Evolutionary conservation across 1,284 basidiomycete species (phyloP), one percentile per base, ranked within the genome.

Genomic region (Salmacisia buchloeana): DNA sequence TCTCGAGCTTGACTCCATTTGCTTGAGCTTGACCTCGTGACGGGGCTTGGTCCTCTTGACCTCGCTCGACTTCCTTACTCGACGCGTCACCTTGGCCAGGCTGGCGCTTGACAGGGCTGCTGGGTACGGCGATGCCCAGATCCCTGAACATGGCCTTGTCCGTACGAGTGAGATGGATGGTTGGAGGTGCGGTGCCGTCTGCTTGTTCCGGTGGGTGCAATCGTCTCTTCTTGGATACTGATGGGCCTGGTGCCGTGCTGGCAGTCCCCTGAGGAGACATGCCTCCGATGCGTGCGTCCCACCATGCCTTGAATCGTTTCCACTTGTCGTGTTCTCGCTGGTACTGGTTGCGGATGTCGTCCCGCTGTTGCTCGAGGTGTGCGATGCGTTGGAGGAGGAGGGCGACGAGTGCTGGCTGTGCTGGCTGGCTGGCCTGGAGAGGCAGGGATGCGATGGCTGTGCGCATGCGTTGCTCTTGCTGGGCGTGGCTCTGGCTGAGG

Each of bases 141-240:
- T 7, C 21, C 49, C 49, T 7, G 49, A 54, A 18, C 49, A 54
- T 9, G 29, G 13, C 12, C 27, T 54, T 54, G 15, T 54, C 49
- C 12, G 49, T 10, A 7, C 49, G 49, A 31, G 15, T 54, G 49
- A 54, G 49, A 31, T 54, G 49, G 25, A 54, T 27, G 18, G 31
- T 54, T 18, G 49, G 29, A 31, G 34, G 34, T 9, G 49, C 31
- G 15, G 25, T 54, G 15, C 49, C 29, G 13, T 33, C 13, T 18
- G 49, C 49, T 29, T 54, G 31, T 27, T 54, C 49, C 25, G 49
- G 49, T 31, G 27, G n/a, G n/a, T n/a, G n/a, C n/a, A n/a, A n/a
- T n/a, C n/a, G n/a, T n/a, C n/a, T n/a, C n/a, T n/a, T n/a, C n/a
- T n/a, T n/a, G n/a, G n/a, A n/a, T n/a, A n/a, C n/a, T n/a, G n/a